A percentile compares a stretch with the other conserved stretches of the same genome.
Conservation (phyloP, 2,329 filamentous ascomycete genomes). For the Alternaria triticimaculans region DNA sequence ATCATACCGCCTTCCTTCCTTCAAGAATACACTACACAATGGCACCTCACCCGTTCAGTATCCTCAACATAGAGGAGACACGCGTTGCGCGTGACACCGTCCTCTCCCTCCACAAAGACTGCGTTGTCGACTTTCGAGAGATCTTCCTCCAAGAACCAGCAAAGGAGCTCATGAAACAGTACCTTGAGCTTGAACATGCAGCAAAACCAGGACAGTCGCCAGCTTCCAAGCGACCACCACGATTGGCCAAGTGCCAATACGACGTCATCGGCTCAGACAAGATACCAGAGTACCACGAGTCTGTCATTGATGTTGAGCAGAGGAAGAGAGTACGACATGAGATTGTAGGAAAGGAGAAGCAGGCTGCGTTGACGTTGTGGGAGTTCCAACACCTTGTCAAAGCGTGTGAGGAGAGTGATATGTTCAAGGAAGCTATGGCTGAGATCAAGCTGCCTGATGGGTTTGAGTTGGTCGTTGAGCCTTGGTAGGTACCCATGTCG, state of each 20-base stretch:
- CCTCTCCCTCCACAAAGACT: slow-evolving; percentile 48
- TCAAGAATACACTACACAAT: slow-evolving; percentile 24
- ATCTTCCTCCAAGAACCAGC: slow-evolving; percentile 60
- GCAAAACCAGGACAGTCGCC: slow-evolving; percentile 47
- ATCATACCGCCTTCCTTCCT: background rate
- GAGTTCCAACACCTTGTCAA: slow-evolving; percentile 45
- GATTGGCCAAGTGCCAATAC: slow-evolving; percentile 63
- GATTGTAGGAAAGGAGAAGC: slow-evolving; percentile 56
- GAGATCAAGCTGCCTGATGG: slow-evolving; percentile 62
- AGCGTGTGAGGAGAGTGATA: slow-evolving; percentile 59
- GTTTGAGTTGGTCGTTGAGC: slow-evolving; percentile 63
- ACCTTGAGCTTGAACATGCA: slow-evolving; percentile 57
- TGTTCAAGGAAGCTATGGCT: slow-evolving; percentile 59
- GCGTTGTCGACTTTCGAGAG: slow-evolving; percentile 56
- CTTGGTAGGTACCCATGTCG: slow-evolving; percentile 45
- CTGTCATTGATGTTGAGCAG: slow-evolving; percentile 57
- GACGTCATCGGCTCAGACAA: slow-evolving; percentile 61
- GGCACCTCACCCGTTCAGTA: slow-evolving; percentile 61
- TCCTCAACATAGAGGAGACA: slow-evolving; percentile 63
- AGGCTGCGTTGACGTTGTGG: slow-evolving; percentile 58
- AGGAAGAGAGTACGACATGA: slow-evolving; percentile 53
- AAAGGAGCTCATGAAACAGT: slow-evolving; percentile 57
- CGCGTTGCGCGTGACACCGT: slow-evolving; percentile 58
- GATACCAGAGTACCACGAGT: slow-evolving; percentile 62
- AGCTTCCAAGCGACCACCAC: slow-evolving; percentile 53